These are phyloP conservation scores for Phallus indusiatus DNA, from an alignment of 768 basidiomycete genomes.

Conservation along the genomic window DNA sequence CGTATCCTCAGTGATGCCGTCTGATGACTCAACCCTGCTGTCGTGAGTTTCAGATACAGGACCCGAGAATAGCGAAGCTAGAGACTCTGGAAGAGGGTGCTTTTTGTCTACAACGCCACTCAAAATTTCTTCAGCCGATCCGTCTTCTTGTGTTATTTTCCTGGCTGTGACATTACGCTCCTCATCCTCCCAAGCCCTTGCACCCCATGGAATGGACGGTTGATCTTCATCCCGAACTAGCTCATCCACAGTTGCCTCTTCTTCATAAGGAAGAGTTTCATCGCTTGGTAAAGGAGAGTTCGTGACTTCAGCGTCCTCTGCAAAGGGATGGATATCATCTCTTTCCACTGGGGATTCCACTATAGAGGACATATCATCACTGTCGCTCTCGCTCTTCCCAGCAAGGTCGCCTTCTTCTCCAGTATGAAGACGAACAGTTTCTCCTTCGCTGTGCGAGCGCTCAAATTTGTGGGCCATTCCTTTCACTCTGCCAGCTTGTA, in stretches of 20 bases:
- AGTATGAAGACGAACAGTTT: not conserved
- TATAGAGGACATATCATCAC: slow-evolving; percentile 5
- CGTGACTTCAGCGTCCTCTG: not conserved
- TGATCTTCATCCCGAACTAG: not conserved
- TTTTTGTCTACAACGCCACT: not conserved
- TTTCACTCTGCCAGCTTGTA: slow-evolving; percentile 12
- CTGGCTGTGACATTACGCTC: not conserved
- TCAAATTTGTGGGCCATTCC: slow-evolving; percentile 18
- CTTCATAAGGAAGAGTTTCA: not conserved
- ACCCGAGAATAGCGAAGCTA: not conserved
- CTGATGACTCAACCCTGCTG: not conserved
- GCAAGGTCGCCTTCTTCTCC: not conserved
- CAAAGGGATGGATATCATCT: not conserved
- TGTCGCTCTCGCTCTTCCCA: slow-evolving; percentile 7
- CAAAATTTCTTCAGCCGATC: not conserved
- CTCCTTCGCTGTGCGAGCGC: slow-evolving; percentile 13
- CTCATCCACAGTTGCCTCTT: not conserved
- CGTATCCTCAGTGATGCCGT: not conserved
- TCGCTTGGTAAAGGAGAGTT: not conserved
- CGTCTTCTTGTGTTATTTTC: not conserved
- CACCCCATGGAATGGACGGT: slow-evolving; percentile 20
- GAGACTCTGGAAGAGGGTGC: not conserved
- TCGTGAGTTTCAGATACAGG: not conserved
- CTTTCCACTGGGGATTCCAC: not conserved
- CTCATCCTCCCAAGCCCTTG: slow-evolving; percentile 28